A percentile compares a stretch with the other conserved stretches of the same genome.
phyloP scores from a whole-genome alignment of 2,329 filamentous ascomycete species.

The Knufia fluminis region DNA sequence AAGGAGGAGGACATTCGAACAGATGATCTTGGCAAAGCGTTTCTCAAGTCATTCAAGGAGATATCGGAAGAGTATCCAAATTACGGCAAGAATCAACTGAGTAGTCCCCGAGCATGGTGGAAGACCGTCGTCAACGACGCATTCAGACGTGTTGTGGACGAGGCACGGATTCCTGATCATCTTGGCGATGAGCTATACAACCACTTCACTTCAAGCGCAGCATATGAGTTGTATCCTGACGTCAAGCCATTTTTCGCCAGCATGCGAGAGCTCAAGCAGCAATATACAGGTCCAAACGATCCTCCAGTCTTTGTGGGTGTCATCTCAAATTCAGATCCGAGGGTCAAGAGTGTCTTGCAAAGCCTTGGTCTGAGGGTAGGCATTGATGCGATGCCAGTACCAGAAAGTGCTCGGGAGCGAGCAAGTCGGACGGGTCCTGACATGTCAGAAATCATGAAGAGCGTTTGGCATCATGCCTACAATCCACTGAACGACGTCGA shows the following conservation, averaged over 20 bases:
- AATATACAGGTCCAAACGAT: slow-evolving; percentile 8
- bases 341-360: slow-evolving; percentile 32
- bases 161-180: slow-evolving; percentile 25
- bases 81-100: slow-evolving; percentile 34
- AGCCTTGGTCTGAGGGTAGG: slow-evolving; percentile 33
- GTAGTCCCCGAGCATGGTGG: slow-evolving; percentile 38
- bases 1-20: slow-evolving; percentile 16
- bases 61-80: slow-evolving; percentile 31
- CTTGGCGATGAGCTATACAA: slow-evolving; percentile 30
- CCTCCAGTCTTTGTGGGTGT: slow-evolving; percentile 34
- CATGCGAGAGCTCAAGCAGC: slow-evolving; percentile 24
- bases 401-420: neutral
- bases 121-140: slow-evolving; percentile 32
- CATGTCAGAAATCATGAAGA: slow-evolving; percentile 23
- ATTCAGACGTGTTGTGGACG: slow-evolving; percentile 25
- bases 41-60: slow-evolving; percentile 29
- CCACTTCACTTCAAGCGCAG: slow-evolving; percentile 32
- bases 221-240: slow-evolving; percentile 35
- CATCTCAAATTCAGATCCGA: slow-evolving; percentile 40
- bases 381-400: slow-evolving; percentile 3
- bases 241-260: slow-evolving; percentile 30
- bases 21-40: slow-evolving; percentile 25
- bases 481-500: slow-evolving; percentile 30
- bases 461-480: slow-evolving; percentile 9
- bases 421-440: slow-evolving; percentile 20